These are phyloP conservation scores for Xylaria scruposa DNA, from an alignment of 495 filamentous ascomycete genomes.

Conservation along the genomic window DNA sequence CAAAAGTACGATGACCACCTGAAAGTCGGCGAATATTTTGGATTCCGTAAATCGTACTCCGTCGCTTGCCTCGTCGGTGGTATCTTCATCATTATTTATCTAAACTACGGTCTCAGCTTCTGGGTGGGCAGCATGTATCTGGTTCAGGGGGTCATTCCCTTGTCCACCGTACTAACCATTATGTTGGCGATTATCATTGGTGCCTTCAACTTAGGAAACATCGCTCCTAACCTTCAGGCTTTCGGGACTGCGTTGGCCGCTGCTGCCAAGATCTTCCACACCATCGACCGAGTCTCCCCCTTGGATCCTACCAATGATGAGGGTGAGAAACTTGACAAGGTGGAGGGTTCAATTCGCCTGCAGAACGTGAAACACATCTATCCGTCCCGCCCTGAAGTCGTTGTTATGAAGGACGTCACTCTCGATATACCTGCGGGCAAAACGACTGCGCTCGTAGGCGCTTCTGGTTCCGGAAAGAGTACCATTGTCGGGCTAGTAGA, in stretches of 20 bases:
- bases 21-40: conserved; percentile 73
- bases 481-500: conserved; percentile 93
- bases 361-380: conserved; percentile 89
- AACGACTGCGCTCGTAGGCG: conserved; percentile 84
- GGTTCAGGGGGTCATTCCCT: conserved; percentile 65
- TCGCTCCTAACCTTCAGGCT: conserved; percentile 83
- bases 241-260: conserved; percentile 84
- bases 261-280: conserved; percentile 86
- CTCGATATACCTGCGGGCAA: conserved; percentile 84
- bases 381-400: conserved; percentile 87
- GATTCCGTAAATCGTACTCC: conserved; percentile 72
- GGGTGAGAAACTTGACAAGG: conserved; percentile 71
- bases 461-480: conserved; percentile 88
- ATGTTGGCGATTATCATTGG: conserved; percentile 90
- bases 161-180: conserved; percentile 73
- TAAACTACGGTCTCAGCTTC: conserved; percentile 92
- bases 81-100: conserved; percentile 83
- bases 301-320: conserved; percentile 77
- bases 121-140: conserved; percentile 91
- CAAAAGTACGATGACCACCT: conserved; percentile 82
- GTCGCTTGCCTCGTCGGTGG: conserved; percentile 78
- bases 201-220: conserved; percentile 88
- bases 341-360: conserved; percentile 83
- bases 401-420: conserved; percentile 81
- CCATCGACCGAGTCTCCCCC: conserved; percentile 89